A percentile compares a stretch with the other conserved stretches of the same genome.
phyloP scores from a whole-genome alignment of 768 basidiomycete species.

The Agaricus subrufescens region DNA sequence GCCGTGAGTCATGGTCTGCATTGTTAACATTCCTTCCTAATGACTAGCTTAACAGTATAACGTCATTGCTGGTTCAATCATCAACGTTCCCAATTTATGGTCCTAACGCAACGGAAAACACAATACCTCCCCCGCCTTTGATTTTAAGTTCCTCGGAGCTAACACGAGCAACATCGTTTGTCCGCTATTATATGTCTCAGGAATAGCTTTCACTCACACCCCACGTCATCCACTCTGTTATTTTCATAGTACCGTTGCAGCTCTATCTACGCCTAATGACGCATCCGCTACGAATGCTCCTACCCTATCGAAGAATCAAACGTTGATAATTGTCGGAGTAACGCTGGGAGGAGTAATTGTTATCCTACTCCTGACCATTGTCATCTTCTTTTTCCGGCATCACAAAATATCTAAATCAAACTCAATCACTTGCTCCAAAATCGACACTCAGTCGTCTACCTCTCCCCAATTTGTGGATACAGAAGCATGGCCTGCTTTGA shows the following conservation, averaged over 20 bases:
- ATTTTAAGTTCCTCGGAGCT: too few species aligned
- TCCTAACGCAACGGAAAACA: background rate
- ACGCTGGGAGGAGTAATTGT: background rate
- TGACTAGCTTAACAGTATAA: background rate
- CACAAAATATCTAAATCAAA: background rate
- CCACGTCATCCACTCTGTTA: too few species aligned
- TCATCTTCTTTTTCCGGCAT: background rate
- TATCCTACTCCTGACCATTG: background rate
- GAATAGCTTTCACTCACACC: too few species aligned
- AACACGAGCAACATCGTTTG: too few species aligned
- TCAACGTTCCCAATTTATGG: constrained; percentile 1
- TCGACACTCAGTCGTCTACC: too few species aligned
- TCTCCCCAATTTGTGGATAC: too few species aligned
- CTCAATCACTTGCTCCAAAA: too few species aligned
- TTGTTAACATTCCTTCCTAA: too few species aligned
- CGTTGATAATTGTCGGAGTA: background rate
- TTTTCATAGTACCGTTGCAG: too few species aligned
- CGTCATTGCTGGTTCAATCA: background rate
- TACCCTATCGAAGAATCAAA: background rate
- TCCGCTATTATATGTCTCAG: too few species aligned
- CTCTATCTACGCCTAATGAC: background rate
- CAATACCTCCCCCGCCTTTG: background rate
- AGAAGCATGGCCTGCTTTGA: background rate
- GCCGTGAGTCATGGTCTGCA: too few species aligned
- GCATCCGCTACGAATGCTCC: background rate